Percentiles rank a stretch among this genome's conserved stretches.
Conservation (phyloP, 2,329 filamentous ascomycete species). For the Talaromyces sp. region DNA sequence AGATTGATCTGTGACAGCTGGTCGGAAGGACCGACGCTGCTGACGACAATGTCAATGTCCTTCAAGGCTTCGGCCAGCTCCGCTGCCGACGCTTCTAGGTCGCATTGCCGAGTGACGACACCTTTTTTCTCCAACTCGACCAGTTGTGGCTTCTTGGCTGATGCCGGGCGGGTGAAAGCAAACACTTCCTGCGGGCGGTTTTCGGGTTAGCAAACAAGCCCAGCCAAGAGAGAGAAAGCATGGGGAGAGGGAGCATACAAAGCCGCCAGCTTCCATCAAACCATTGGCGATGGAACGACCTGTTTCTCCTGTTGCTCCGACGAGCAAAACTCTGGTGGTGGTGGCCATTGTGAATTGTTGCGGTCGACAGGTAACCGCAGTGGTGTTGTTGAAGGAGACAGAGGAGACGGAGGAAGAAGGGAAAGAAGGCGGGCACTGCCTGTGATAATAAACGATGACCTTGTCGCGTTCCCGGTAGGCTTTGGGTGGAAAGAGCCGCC, state of each 20-base stretch:
- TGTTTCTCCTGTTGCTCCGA: slow-evolving; percentile 25
- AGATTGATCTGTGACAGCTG: slow-evolving; percentile 34
- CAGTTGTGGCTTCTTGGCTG: slow-evolving; percentile 36
- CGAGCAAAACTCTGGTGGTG: slow-evolving; percentile 16
- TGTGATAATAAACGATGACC: neutral
- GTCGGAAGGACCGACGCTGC: slow-evolving; percentile 21
- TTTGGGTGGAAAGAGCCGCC: neutral
- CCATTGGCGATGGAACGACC: slow-evolving; percentile 21
- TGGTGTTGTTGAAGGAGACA: neutral
- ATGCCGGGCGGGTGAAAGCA: slow-evolving; percentile 37
- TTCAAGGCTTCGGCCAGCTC: slow-evolving; percentile 10
- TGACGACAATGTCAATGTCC: slow-evolving; percentile 37
- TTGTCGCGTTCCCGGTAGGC: neutral
- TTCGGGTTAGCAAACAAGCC: neutral
- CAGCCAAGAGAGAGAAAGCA: neutral
- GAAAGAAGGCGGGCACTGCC: neutral
- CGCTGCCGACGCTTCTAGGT: slow-evolving; percentile 1
- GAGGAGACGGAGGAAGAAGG: too few relatives aligned
- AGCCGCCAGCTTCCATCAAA: slow-evolving; percentile 16
- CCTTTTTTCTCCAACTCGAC: slow-evolving; percentile 29
- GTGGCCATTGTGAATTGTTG: slow-evolving; percentile 4
- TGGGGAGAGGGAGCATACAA: slow-evolving; percentile 11
- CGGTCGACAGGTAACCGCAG: neutral
- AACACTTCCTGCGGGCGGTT: slow-evolving; percentile 33
- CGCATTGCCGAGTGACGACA: slow-evolving; percentile 27